A percentile compares a stretch with the other conserved stretches of the same genome.
Evolutionary conservation across 345 rosid species (phyloP).

Genomic region (Erysimum cheiranthoides): DNA sequence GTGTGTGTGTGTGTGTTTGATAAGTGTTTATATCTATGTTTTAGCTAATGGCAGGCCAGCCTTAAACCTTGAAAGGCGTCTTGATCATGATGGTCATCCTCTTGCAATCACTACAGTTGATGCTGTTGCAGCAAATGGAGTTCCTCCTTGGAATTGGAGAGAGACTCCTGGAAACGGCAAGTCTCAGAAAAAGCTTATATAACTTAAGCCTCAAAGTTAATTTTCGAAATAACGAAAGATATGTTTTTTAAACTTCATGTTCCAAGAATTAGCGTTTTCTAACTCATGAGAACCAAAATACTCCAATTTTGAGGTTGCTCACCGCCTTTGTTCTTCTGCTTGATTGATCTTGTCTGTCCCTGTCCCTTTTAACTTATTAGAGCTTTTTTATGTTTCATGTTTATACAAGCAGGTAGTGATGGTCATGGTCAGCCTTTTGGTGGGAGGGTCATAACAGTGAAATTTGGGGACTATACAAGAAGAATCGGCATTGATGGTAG

Average conservation of each 20-base stretch:
- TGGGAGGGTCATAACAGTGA: slow-evolving; percentile 91
- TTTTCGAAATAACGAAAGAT: slow-evolving; percentile 7
- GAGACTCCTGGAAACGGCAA: slow-evolving; percentile 90
- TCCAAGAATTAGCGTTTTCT: slow-evolving; percentile 18
- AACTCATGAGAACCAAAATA: slow-evolving; percentile 13
- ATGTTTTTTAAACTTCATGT: slow-evolving; percentile 13
- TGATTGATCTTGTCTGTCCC: background rate
- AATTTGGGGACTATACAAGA: slow-evolving; percentile 86
- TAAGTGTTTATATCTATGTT: slow-evolving; percentile 35
- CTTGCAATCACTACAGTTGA: slow-evolving; percentile 89
- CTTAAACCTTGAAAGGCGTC: slow-evolving; percentile 92
- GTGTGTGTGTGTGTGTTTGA: slow-evolving; percentile 23
- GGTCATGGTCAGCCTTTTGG: slow-evolving; percentile 72
- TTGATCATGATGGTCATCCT: slow-evolving; percentile 96
- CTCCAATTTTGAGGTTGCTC: slow-evolving; percentile 20
- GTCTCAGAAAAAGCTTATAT: slow-evolving; percentile 33
- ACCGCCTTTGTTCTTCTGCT: slow-evolving; percentile 5
- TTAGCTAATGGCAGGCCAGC: slow-evolving; percentile 82
- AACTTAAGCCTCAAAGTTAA: slow-evolving; percentile 20
- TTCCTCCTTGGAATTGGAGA: slow-evolving; percentile 99
- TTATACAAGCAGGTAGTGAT: slow-evolving; percentile 58
- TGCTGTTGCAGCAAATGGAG: slow-evolving; percentile 81
- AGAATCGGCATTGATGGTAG: slow-evolving; percentile 91
- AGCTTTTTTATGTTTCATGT: slow-evolving; percentile 15
- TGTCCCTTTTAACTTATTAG: background rate